Evolutionary conservation across 139 green algal species (phyloP).

Genomic region (Klebsormidium nitens): DNA sequence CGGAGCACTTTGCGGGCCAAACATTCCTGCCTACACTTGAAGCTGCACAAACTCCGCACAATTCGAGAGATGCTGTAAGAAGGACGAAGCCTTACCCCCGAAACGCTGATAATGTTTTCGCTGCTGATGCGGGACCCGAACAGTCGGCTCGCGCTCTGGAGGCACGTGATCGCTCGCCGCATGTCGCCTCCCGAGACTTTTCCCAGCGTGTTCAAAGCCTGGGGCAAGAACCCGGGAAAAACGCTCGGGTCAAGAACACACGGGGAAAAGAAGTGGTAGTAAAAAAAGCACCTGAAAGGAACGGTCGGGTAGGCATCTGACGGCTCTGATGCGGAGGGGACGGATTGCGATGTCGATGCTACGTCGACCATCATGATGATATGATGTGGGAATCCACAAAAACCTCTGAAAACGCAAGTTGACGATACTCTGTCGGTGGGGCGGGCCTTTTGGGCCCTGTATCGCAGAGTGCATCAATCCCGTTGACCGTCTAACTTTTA

Average conservation of each 20-base stretch:
- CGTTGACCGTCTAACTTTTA: too few species aligned
- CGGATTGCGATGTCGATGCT: neutral
- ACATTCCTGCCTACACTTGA: neutral
- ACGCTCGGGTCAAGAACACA: neutral
- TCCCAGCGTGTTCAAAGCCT: conserved; percentile 9
- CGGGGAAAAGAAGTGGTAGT: too few species aligned
- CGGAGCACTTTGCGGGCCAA: neutral
- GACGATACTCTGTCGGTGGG: too few species aligned
- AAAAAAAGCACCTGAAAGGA: too few species aligned
- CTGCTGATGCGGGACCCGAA: conserved; percentile 1
- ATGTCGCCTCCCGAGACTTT: conserved; percentile 17
- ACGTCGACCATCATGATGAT: neutral
- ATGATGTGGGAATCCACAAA: neutral
- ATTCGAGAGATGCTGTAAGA: neutral
- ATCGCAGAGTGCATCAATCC: too few species aligned
- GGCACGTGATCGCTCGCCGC: conserved; percentile 16
- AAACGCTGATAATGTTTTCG: conserved; percentile 12
- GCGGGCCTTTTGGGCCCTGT: too few species aligned
- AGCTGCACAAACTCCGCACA: neutral
- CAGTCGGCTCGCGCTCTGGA: conserved; percentile 6
- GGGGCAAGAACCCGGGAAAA: neutral
- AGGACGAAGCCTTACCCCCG: conserved; percentile 3
- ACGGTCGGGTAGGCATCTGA: too few species aligned
- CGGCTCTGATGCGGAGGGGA: neutral
- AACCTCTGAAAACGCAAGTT: neutral